These are phyloP conservation scores for Kluyveromyces siamensis DNA, from an alignment of 805 yeast genomes.

Conservation along the genomic window DNA sequence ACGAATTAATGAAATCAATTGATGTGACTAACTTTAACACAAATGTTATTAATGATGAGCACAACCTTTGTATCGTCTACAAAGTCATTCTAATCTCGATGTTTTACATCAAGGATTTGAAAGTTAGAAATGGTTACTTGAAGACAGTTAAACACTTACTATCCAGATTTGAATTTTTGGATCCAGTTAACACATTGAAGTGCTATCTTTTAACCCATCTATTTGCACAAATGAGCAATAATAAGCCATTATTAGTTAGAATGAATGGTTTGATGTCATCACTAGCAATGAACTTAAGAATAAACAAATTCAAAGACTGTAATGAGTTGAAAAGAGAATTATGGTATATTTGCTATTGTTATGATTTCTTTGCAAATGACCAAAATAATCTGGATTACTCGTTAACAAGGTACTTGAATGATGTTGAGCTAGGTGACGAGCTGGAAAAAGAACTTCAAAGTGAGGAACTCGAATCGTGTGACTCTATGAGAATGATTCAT, in stretches of 20 bases:
- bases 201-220: slow-evolving; percentile 4
- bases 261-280: slow-evolving; percentile 3
- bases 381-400: slow-evolving; percentile 3
- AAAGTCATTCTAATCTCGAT: slow-evolving; percentile 4
- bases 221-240: slow-evolving; percentile 2
- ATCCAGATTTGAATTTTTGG: slow-evolving; percentile 4
- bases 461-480: neutral
- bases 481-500: slow-evolving; percentile 3
- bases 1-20: slow-evolving; percentile 3
- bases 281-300: slow-evolving; percentile 2
- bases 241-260: slow-evolving; percentile 2
- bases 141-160: slow-evolving; percentile 3
- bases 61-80: slow-evolving; percentile 5
- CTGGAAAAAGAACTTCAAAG: neutral
- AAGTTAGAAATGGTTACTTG: slow-evolving; percentile 1
- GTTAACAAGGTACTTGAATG: neutral
- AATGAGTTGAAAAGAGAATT: slow-evolving; percentile 3
- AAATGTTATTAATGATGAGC: slow-evolving; percentile 3
- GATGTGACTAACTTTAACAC: slow-evolving; percentile 3
- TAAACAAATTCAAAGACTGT: slow-evolving; percentile 1
- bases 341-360: slow-evolving; percentile 5
- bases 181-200: slow-evolving; percentile 4
- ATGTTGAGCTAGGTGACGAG: neutral
- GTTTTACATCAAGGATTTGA: slow-evolving; percentile 4
- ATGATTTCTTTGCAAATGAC: slow-evolving; percentile 4